Base-by-base conservation (phyloP, 2,329 filamentous ascomycete species). In the Hortaea werneckii region DNA sequence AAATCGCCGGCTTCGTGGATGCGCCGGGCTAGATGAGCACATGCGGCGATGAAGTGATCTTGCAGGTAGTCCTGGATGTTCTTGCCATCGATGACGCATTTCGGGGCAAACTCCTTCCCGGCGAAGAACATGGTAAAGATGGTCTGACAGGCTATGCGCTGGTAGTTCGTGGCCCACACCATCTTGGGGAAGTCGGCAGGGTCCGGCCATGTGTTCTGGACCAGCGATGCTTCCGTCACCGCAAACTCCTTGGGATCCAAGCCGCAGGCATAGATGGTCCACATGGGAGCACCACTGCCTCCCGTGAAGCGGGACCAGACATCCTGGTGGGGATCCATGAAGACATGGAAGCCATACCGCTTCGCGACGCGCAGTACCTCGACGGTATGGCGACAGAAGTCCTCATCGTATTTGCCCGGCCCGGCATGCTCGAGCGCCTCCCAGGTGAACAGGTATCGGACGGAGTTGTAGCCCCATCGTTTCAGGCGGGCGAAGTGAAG, bases 101-200 rank as follows among this genome's bases (percentile, higher is more conserved):
- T 95, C 3, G 94, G 94, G 1, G 92, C 87, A 70, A 95, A 96
- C 58, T 94, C 87, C 52, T 75, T 80, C 32, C 92, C 92, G 6
- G 77, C 89, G 64, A 94, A 98, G 70, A 95, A 98, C 43, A 96
- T 70, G 0, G 90, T 95, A 63, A 95, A 96, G 55, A 96, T 87
- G 39, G 87, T 89, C 54, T 89, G 87, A 42, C 83, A 85, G 2
- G 84, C 89, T 42, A 96, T 73, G 26, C 92, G 79, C 50, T 80
- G 85, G 66, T 98, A 98, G 63, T 98, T 98, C 43, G 94, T 96
- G 11, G 90, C 88, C 92, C 92, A 98, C 47, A 96, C 90, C 94
- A 98, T 98, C 70, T 95, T 96, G 26, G 92, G 92, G 54, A 90
- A 96, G 1, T 82, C 76, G 27, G 82, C 82, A 6, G 89, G 87